phyloP scores from a whole-genome alignment of 2,329 filamentous ascomycete species.

The Fusarium pilosicola region DNA sequence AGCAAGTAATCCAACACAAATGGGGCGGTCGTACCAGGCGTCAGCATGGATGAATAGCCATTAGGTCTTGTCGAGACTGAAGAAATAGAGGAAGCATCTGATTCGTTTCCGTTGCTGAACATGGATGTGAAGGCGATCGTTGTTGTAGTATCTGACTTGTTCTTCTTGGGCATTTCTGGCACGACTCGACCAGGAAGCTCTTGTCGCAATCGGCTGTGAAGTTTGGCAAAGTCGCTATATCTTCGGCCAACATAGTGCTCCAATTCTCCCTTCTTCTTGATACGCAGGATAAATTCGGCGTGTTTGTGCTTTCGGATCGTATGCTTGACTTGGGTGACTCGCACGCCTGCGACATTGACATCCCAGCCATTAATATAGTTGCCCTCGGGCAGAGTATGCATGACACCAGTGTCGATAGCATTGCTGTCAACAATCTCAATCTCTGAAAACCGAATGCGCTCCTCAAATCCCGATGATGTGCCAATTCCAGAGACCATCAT shows the following conservation, averaged over 20 bases:
- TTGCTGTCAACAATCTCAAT: conserved; percentile 95
- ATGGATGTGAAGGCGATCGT: conserved; percentile 66
- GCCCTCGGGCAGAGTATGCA: conserved; percentile 88
- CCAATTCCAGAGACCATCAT: conserved; percentile 99
- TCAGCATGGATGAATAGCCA: conserved; percentile 41
- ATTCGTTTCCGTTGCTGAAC: conserved; percentile 69
- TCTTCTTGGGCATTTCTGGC: conserved; percentile 88
- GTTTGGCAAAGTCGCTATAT: conserved; percentile 85
- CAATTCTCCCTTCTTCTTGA: conserved; percentile 79
- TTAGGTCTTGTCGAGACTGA: conserved; percentile 74
- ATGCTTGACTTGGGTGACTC: conserved; percentile 81
- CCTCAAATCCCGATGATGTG: conserved; percentile 96
- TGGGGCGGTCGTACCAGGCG: conserved; percentile 33
- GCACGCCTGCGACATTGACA: conserved; percentile 87
- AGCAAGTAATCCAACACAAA: background rate
- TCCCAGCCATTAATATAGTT: conserved; percentile 97
- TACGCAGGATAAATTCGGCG: conserved; percentile 90
- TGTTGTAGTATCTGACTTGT: conserved; percentile 78
- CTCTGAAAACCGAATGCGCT: conserved; percentile 95
- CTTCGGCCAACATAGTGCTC: conserved; percentile 85
- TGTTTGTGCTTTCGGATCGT: conserved; percentile 92
- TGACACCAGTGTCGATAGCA: conserved; percentile 88
- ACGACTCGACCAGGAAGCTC: conserved; percentile 93
- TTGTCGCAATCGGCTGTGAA: conserved; percentile 81
- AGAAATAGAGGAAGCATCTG: conserved; percentile 82